Conservation (phyloP, 2,329 filamentous ascomycete genomes). For the Aspergillus sp. region DNA sequence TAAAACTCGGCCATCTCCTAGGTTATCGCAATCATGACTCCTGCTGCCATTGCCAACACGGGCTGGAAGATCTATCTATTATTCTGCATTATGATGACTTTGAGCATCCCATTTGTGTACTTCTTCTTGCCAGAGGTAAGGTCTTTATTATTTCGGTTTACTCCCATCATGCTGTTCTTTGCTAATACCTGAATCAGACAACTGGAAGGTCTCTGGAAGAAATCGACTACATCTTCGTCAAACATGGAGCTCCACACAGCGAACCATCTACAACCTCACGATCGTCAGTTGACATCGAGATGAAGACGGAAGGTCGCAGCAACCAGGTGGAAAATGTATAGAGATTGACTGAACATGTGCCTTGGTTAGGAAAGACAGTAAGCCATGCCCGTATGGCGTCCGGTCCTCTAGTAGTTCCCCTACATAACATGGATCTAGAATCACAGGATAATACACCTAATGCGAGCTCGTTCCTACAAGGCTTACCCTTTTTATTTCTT, state of each 20-base stretch:
- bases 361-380: no score
- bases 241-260: background rate
- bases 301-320: background rate
- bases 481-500: no score
- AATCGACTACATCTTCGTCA: constrained; percentile 5
- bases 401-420: no score
- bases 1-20: no score
- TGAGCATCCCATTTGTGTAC: constrained; percentile 1
- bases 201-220: background rate
- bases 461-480: no score
- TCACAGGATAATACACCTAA: no score
- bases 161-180: no score
- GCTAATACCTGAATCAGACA: background rate
- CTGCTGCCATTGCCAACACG: background rate
- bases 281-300: background rate
- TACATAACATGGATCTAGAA: no score
- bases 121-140: background rate
- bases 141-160: no score
- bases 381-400: no score
- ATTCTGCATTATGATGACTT: background rate
- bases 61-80: background rate
- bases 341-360: no score
- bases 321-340: no score
- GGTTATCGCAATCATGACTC: background rate
- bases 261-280: background rate